Conservation (phyloP, 768 basidiomycete genomes). For the Auriscalpium vulgare region DNA sequence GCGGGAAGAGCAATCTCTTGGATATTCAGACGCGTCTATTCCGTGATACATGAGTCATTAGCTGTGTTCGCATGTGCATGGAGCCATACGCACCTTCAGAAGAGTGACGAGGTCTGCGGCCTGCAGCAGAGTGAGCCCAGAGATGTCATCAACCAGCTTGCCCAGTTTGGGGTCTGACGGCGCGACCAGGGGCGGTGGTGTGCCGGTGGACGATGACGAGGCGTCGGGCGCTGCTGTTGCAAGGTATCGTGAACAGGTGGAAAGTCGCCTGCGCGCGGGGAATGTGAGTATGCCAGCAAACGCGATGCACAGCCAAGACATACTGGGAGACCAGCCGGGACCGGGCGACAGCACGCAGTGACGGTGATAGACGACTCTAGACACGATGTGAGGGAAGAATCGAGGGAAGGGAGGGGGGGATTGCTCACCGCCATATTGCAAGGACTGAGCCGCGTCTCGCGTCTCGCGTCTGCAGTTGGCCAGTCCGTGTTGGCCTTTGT, state of each 20-base stretch:
- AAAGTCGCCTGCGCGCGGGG: too few species aligned
- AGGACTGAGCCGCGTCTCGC: too few species aligned
- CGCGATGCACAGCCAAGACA: too few species aligned
- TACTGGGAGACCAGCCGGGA: too few species aligned
- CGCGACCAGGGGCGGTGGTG: conserved; percentile 35
- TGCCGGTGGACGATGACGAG: conserved; percentile 25
- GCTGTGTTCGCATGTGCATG: background rate
- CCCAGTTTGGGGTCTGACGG: conserved; percentile 59
- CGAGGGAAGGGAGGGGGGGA: too few species aligned
- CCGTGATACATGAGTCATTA: background rate
- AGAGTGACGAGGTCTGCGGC: conserved; percentile 90
- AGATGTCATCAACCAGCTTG: conserved; percentile 90
- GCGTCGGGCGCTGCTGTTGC: conserved; percentile 38
- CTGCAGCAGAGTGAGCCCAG: conserved; percentile 79
- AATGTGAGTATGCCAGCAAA: too few species aligned
- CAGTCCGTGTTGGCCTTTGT: too few species aligned
- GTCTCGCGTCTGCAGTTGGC: too few species aligned
- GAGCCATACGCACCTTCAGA: conserved; percentile 60
- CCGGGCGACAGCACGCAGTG: too few species aligned
- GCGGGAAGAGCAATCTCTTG: conserved; percentile 91
- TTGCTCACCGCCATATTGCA: too few species aligned
- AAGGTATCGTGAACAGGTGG: background rate
- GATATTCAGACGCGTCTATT: conserved; percentile 87
- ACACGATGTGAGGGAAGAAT: too few species aligned
- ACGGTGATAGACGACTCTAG: too few species aligned